Base-by-base conservation (phyloP, 2,329 filamentous ascomycete species). In the Claviceps lovelessii region DNA sequence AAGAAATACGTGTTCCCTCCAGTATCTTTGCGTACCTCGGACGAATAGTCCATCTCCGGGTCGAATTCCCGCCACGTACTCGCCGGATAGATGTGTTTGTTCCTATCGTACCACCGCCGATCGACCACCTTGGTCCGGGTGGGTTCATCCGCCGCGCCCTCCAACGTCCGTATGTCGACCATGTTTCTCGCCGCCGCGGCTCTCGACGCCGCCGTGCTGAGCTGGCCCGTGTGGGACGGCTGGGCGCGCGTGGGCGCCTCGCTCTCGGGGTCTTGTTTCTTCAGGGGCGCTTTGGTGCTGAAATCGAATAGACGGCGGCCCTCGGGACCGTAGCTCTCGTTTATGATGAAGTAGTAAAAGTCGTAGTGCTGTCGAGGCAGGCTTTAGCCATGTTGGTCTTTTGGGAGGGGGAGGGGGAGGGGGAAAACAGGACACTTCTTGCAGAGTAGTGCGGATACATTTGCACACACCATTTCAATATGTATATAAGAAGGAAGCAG, bases 71-170 rank as follows among this genome's bases (percentile, higher is more conserved):
- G 88, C 93, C 93, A 98, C 49, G 91, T 80, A 66, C 88, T 97
- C 23, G 91, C 91, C 0, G 93, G 93, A 67, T 91, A 98, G 56
- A 98, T 97, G 69, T 98, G 93, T 71, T 97, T 98, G 68, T 97
- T 96, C 64, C 84, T 81, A 73, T 96, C 90, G 68, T 96, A 98
- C 93, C 93, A 98, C 57, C 93, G 77, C 57, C 93, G 80, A 72
- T 98, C 91, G 4, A 98, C 91, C 4, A 98, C 90, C 67, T 96
- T 97, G 3, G 91, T 97, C 58, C 86, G 71, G 3, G 79, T 79
- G 0, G 90, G 83, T 62, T 97, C 90, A 58, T 93, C 86, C 45
- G 76, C 70, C 31, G 77, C 83, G 15, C 91, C 91, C 71, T 96
- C 91, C 13, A 84, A 77, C 53, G 76, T 75, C 44, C 70, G 72